Evolutionary conservation across 1,284 basidiomycete species (phyloP).

Genomic region (Hortiboletus rubellus): DNA sequence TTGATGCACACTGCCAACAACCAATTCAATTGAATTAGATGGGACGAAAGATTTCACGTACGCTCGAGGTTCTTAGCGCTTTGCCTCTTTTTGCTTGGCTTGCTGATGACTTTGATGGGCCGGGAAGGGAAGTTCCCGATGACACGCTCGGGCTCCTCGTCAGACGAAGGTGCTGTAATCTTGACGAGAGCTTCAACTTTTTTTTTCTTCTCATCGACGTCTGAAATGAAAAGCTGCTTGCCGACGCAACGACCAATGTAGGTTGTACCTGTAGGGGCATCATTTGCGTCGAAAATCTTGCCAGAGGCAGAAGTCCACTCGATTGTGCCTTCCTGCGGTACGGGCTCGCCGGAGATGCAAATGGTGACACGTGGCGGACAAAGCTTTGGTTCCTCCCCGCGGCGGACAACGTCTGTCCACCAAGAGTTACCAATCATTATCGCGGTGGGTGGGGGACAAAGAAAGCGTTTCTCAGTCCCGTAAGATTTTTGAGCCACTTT

Average conservation of each 20-base stretch:
- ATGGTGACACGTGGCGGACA: conserved; percentile 84
- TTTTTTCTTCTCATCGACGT: conserved; percentile 88
- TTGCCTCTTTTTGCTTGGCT: conserved; percentile 95
- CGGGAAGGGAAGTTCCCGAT: conserved; percentile 87
- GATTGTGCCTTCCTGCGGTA: conserved; percentile 77
- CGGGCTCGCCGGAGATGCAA: conserved; percentile 88
- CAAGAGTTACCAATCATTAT: conserved; percentile 94
- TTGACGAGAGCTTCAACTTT: conserved; percentile 90
- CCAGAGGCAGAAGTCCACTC: conserved; percentile 85
- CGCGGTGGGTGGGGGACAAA: conserved; percentile 94
- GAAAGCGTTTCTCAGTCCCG: conserved; percentile 95
- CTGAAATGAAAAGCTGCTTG: conserved; percentile 88
- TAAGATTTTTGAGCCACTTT: conserved; percentile 98
- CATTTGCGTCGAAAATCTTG: conserved; percentile 78
- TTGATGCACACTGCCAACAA: conserved; percentile 80
- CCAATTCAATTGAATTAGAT: conserved; percentile 16
- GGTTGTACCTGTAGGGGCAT: conserved; percentile 76
- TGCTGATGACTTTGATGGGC: conserved; percentile 96
- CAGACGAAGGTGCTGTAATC: conserved; percentile 80
- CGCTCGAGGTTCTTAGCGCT: conserved; percentile 90
- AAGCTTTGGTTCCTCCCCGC: conserved; percentile 72
- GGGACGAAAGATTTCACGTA: conserved; percentile 47
- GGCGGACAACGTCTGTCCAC: conserved; percentile 79
- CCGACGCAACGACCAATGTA: conserved; percentile 87
- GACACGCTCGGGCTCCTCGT: conserved; percentile 75